phyloP scores from a whole-genome alignment of 2,329 filamentous ascomycete genomes.

The Ustulina deusta region DNA sequence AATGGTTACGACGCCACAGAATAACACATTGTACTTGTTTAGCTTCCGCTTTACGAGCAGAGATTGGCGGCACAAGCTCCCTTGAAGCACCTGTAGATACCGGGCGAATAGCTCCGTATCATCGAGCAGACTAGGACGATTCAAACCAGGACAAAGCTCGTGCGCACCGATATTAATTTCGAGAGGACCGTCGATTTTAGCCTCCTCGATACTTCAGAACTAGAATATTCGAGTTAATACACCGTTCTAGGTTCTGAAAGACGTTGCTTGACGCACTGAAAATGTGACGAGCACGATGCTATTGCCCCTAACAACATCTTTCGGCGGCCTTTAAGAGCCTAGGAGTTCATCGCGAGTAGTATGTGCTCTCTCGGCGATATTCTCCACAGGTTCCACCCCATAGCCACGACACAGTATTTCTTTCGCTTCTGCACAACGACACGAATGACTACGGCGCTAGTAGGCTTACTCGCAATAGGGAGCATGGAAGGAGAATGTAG shows the following conservation, averaged over 20 bases:
- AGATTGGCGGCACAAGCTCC: conserved; percentile 13
- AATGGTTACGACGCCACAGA: conserved; percentile 33
- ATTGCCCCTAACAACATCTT: not conserved
- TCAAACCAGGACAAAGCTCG: conserved; percentile 18
- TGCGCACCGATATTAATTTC: conserved; percentile 18
- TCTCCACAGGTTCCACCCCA: not conserved
- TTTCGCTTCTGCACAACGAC: conserved; percentile 2
- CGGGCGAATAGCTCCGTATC: conserved; percentile 17
- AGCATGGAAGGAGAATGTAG: not conserved
- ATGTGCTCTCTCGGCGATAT: not conserved
- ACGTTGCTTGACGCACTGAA: not conserved
- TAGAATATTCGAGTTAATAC: conserved; percentile 1
- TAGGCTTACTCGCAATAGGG: not conserved
- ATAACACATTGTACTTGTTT: conserved; percentile 20
- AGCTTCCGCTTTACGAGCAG: conserved; percentile 25
- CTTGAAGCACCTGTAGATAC: conserved; percentile 14
- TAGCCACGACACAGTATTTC: not conserved
- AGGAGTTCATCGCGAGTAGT: not conserved
- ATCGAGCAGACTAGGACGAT: conserved; percentile 18
- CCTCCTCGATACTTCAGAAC: not conserved
- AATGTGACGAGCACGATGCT: not conserved
- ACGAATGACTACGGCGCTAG: not conserved
- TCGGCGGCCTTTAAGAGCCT: not conserved
- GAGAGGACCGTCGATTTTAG: not conserved
- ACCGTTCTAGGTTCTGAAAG: not conserved